phyloP scores from a whole-genome alignment of 1,284 basidiomycete genomes.

The Lentinus polychrous region DNA sequence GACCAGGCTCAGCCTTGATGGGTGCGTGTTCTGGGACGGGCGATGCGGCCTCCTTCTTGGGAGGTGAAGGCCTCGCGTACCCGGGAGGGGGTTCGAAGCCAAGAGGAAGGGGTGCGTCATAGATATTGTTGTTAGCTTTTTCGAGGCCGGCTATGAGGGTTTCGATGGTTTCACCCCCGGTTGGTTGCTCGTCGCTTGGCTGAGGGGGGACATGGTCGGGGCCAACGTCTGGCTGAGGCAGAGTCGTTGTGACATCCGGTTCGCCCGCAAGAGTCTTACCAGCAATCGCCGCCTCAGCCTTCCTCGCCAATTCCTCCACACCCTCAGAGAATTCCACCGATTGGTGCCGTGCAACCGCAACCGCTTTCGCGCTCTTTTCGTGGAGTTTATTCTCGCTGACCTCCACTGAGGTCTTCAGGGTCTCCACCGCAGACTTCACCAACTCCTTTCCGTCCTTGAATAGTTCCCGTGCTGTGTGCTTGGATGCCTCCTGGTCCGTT shows the following conservation, averaged over 20 bases:
- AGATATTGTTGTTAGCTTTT: conserved; percentile 38
- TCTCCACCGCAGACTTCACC: conserved; percentile 37
- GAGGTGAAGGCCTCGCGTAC: conserved; percentile 52
- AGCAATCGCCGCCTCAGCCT: conserved; percentile 64
- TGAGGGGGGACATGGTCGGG: conserved; percentile 11
- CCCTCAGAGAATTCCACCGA: conserved; percentile 52
- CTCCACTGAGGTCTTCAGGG: conserved; percentile 45
- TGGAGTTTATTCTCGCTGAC: conserved; percentile 33
- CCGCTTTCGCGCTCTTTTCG: conserved; percentile 34
- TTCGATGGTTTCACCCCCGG: conserved; percentile 30
- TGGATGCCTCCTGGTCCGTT: conserved; percentile 32
- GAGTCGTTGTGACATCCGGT: conserved; percentile 27
- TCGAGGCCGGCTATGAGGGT: too few species aligned
- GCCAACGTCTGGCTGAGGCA: conserved; percentile 24
- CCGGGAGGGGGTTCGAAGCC: conserved; percentile 91
- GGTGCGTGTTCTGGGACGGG: conserved; percentile 24
- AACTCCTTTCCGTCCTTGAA: conserved; percentile 38
- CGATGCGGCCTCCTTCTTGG: conserved; percentile 25
- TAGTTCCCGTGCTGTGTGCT: conserved; percentile 29
- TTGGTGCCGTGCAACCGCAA: conserved; percentile 40
- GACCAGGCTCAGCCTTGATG: conserved; percentile 23
- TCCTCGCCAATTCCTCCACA: conserved; percentile 54
- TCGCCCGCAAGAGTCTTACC: conserved; percentile 30
- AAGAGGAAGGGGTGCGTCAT: conserved; percentile 72
- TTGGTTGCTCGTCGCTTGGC: conserved; percentile 16